Evolutionary conservation across 345 rosid species (phyloP).

Genomic region (Eucalyptus sp.): DNA sequence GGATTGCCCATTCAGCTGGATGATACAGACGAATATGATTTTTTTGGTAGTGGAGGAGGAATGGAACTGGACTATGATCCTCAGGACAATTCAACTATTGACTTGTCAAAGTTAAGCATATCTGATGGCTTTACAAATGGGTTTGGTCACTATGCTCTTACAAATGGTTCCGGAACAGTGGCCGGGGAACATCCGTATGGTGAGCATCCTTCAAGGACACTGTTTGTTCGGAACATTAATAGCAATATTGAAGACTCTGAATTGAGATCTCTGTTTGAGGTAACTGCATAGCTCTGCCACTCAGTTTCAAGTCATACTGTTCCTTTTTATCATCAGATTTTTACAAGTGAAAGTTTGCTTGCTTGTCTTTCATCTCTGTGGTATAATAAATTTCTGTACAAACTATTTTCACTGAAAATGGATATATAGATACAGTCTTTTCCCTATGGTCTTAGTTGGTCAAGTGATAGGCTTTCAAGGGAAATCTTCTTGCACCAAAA

Average conservation of each 20-base stretch:
- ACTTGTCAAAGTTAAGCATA: slow-evolving; percentile 34
- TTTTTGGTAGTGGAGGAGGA: slow-evolving; percentile 82
- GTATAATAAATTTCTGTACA: background rate
- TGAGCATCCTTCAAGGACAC: slow-evolving; percentile 94
- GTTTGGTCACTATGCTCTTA: slow-evolving; percentile 22
- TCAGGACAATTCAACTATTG: slow-evolving; percentile 33
- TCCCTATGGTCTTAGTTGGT: background rate
- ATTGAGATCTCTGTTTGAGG: slow-evolving; percentile 83
- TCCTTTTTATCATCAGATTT: background rate
- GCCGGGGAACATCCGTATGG: slow-evolving; percentile 94
- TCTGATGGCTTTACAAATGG: slow-evolving; percentile 47
- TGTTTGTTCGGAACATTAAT: slow-evolving; percentile 90
- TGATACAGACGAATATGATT: slow-evolving; percentile 76
- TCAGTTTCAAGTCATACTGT: background rate
- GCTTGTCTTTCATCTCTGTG: background rate
- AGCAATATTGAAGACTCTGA: slow-evolving; percentile 91
- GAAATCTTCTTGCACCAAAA: background rate
- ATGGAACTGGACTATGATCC: slow-evolving; percentile 72
- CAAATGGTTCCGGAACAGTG: slow-evolving; percentile 61
- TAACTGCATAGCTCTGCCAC: slow-evolving; percentile 1
- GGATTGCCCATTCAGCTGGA: slow-evolving; percentile 53
- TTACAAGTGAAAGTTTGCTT: background rate
- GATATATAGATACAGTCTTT: background rate
- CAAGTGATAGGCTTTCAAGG: background rate
- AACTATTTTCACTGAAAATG: background rate